phyloP scores from a whole-genome alignment of 257 asterid genomes.

The Echium plantagineum region DNA sequence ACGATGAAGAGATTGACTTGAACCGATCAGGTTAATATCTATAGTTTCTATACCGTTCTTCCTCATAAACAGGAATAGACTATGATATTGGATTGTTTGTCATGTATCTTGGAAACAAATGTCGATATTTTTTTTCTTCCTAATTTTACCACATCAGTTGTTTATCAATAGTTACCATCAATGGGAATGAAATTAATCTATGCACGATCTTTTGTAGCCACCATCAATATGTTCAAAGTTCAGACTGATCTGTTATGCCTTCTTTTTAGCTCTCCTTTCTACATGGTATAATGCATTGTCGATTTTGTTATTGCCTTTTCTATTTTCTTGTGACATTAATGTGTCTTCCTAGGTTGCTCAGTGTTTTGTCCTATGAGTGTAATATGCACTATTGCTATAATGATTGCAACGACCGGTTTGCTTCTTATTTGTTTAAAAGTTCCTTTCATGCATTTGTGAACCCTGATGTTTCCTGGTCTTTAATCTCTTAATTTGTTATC shows the following conservation, averaged over 20 bases:
- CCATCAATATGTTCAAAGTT: not conserved
- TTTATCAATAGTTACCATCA: not conserved
- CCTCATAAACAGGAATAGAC: not conserved
- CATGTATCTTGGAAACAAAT: not conserved
- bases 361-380: not conserved
- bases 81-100: not conserved
- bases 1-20: slow-evolving; percentile 15
- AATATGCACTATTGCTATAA: not conserved
- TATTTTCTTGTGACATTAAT: not conserved
- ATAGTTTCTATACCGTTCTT: slow-evolving; percentile 2
- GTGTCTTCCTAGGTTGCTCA: not conserved
- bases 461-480: not conserved
- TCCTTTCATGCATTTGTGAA: not conserved
- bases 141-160: not conserved
- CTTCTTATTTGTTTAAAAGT: not conserved
- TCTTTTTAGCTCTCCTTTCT: not conserved
- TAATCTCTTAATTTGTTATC: not conserved
- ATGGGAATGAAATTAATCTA: not conserved
- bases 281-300: not conserved
- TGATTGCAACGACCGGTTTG: not conserved
- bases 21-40: slow-evolving; percentile 16
- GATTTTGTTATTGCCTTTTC: not conserved
- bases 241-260: not conserved
- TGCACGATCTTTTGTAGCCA: not conserved
- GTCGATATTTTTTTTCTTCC: not conserved